Evolutionary conservation across 2,329 filamentous ascomycete species (phyloP), one percentile per base, ranked within the genome.

Genomic region (Aspergillus felis): DNA sequence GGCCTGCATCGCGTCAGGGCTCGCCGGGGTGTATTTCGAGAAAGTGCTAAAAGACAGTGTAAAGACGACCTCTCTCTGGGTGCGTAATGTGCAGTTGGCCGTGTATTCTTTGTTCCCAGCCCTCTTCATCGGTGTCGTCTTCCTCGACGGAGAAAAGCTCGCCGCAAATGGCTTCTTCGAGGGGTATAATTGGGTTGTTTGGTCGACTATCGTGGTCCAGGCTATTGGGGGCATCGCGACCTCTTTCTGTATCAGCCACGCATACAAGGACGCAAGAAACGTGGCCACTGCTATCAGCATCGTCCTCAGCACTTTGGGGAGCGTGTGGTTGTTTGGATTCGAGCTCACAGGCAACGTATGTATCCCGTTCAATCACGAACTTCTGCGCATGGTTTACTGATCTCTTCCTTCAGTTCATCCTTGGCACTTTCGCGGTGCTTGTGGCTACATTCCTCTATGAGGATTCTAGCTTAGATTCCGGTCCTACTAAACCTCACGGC

Each of bases 211-310:
- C 64, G 71, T 86, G 5, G 83, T 94, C 58, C 94, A 99, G 72
- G 90, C 92, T 0, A 76, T 87, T 38, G 92, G 92, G 32, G 94
- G 93, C 25, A 83, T 97, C 28, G 78, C 96, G n/a, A 87, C 91
- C 9, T 89, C 89, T 1, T 81, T 94, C 59, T 90, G 88, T 71
- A 88, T 94, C 72, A 90, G 88, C 61, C 90, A 91, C 70, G 87
- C 89, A 4, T 89, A 94, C 77, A 95, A 94, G 68, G 95, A 96
- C 70, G 88, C 91, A 58, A 96, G 95, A 80, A 96, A 94, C 71
- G 92, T 96, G 75, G 92, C 93, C 4, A 93, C 92, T 4, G 94
- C 90, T 67, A 90, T 96, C 61, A 96, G 91, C 68, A 95, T 97
- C 60, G 80, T 97, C 56, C 78, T 97, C 51, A 95, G 90, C 71